Conservation (phyloP, 2,329 filamentous ascomycete genomes). For the Penicillium sp. region DNA sequence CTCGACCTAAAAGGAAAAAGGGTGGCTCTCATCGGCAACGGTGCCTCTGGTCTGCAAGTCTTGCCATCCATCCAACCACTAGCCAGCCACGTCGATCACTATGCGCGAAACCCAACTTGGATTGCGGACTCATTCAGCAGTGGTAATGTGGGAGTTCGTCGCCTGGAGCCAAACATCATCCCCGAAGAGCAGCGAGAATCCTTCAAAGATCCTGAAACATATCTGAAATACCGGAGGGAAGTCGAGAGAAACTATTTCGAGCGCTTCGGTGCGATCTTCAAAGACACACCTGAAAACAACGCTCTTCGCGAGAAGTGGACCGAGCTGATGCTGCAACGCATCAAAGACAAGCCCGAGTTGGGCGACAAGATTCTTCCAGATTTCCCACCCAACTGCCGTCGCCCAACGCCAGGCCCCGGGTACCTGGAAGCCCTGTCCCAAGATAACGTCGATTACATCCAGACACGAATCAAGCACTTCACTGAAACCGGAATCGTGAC, state of each 20-base stretch:
- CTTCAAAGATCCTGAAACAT: constrained; percentile 62
- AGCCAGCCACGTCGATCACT: constrained; percentile 59
- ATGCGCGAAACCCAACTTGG: constrained; percentile 67
- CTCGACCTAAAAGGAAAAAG: constrained; percentile 53
- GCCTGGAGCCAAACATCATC: constrained; percentile 58
- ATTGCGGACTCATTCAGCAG: constrained; percentile 64
- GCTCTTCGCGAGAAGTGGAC: constrained; percentile 51
- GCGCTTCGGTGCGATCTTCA: constrained; percentile 57
- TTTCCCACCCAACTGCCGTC: constrained; percentile 65
- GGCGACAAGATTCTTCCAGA: constrained; percentile 60
- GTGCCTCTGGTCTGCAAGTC: constrained; percentile 61
- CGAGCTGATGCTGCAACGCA: constrained; percentile 55
- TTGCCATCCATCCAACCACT: constrained; percentile 43
- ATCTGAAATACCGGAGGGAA: constrained; percentile 60
- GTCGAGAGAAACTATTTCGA: constrained; percentile 65
- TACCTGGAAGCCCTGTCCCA: constrained; percentile 66
- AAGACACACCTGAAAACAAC: constrained; percentile 53
- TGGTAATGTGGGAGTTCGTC: constrained; percentile 49
- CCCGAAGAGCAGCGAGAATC: constrained; percentile 55
- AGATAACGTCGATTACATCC: constrained; percentile 64
- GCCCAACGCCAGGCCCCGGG: constrained; percentile 66
- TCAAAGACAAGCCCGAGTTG: constrained; percentile 58
- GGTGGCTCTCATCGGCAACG: constrained; percentile 65
- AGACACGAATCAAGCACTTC: constrained; percentile 58
- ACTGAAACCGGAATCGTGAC: constrained; percentile 63